Conservation (phyloP, 164 flowering plant species). For the Aristolochia contorta region DNA sequence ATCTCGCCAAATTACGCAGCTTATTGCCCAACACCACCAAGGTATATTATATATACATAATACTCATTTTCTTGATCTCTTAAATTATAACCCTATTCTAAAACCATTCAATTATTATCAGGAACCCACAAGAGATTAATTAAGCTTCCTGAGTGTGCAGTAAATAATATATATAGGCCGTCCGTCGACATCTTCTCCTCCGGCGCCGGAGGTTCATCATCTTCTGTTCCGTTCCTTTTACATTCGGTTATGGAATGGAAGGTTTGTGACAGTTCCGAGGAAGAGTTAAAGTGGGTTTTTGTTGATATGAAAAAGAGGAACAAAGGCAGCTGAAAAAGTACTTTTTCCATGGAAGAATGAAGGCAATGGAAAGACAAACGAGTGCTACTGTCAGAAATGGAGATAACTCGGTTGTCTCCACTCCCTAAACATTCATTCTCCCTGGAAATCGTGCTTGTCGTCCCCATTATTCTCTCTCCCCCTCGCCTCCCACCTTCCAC, state of each 20-base stretch:
- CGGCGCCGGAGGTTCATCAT: too few species aligned
- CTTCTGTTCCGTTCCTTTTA: too few species aligned
- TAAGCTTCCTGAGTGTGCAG: not conserved
- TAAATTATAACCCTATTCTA: too few species aligned
- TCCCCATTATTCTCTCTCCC: conserved; percentile 2
- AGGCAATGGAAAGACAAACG: conserved; percentile 23
- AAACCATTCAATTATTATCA: too few species aligned
- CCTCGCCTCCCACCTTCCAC: not conserved
- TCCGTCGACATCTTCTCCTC: too few species aligned
- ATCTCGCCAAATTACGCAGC: conserved; percentile 82
- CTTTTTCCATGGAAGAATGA: conserved; percentile 26
- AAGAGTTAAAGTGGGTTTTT: conserved; percentile 30
- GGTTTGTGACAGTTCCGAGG: conserved; percentile 47
- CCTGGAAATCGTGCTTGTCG: conserved; percentile 9
- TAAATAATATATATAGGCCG: too few species aligned
- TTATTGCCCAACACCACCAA: conserved; percentile 90
- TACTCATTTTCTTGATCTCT: too few species aligned
- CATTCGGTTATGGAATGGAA: conserved; percentile 3
- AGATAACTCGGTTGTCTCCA: not conserved
- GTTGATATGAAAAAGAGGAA: conserved; percentile 66
- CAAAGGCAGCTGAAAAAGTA: conserved; percentile 56
- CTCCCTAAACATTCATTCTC: conserved; percentile 4
- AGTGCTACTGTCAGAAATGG: conserved; percentile 33
- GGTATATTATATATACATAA: too few species aligned
- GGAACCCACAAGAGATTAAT: not conserved